Conservation (phyloP, 2,329 filamentous ascomycete genomes). For the Apiospora rasikravindrae region DNA sequence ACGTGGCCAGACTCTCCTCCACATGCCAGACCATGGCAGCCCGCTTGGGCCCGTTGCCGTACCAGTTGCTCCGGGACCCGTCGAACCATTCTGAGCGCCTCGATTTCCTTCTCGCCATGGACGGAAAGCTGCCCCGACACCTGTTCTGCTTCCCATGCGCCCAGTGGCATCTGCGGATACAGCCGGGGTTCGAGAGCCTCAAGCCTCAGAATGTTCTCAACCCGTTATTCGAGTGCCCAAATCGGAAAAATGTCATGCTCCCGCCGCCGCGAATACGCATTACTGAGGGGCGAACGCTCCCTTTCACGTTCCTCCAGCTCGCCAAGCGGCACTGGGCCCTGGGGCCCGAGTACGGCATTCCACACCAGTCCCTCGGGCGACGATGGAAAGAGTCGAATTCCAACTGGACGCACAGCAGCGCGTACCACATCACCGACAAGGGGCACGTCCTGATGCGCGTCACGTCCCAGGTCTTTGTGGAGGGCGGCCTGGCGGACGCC, state of each 20-base stretch:
- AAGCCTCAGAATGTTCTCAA: neutral
- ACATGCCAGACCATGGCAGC: conserved; percentile 10
- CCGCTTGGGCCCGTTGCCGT: conserved; percentile 2
- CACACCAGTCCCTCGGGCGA: conserved; percentile 4
- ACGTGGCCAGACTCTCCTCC: neutral
- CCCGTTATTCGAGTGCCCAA: conserved; percentile 14
- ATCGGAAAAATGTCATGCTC: neutral
- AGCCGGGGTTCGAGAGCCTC: conserved; percentile 10
- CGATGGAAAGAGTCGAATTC: neutral
- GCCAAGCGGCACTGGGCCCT: conserved; percentile 16
- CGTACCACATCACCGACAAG: conserved; percentile 5
- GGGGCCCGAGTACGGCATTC: conserved; percentile 4
- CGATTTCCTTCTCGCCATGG: conserved; percentile 4
- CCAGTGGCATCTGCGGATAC: conserved; percentile 16
- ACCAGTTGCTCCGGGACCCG: conserved; percentile 8
- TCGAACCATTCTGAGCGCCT: neutral
- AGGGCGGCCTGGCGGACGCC: conserved; percentile 7
- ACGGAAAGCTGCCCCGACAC: conserved; percentile 4
- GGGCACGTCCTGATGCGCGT: conserved; percentile 17
- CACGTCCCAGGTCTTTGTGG: conserved; percentile 8
- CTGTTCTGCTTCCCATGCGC: conserved; percentile 18
- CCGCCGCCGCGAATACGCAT: conserved; percentile 15
- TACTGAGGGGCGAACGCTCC: conserved; percentile 1
- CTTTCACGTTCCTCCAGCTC: conserved; percentile 11
- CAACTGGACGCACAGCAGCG: neutral